These are phyloP conservation scores for Umbelopsis isabellina DNA, from an alignment of 192 early-diverging fungal species.

Conservation along the genomic window DNA sequence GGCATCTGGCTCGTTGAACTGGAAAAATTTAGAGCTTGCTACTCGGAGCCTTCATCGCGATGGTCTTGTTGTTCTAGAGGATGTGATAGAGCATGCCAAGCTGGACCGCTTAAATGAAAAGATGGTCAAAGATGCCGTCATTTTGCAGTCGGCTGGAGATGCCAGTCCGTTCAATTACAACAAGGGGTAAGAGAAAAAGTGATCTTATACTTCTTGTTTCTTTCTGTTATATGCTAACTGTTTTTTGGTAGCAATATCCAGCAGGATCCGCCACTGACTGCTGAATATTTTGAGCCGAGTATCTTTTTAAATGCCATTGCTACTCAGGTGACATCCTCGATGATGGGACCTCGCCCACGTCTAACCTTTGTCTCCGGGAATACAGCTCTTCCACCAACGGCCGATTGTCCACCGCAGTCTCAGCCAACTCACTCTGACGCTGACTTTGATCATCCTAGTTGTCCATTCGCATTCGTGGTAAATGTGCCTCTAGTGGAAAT, in stretches of 20 bases:
- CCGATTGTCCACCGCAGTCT: not conserved
- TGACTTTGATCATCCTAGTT: not conserved
- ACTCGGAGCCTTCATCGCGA: not conserved
- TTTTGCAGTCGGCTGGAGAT: constrained; percentile 1
- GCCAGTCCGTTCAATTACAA: not conserved
- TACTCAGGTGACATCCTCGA: not conserved
- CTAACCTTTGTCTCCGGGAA: not conserved
- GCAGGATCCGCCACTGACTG: not conserved
- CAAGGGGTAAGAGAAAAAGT: not conserved
- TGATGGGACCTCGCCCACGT: not conserved
- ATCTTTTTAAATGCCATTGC: not conserved
- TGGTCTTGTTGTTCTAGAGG: not conserved
- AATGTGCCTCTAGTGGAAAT: not conserved
- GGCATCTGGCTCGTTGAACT: not conserved
- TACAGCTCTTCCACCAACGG: not conserved
- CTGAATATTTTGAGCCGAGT: not conserved
- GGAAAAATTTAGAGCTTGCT: not conserved
- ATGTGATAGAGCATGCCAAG: not conserved
- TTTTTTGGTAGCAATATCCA: not conserved
- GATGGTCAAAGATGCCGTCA: not conserved
- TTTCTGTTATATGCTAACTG: not conserved
- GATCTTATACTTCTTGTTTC: not conserved
- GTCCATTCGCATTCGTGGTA: not conserved
- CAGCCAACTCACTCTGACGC: not conserved
- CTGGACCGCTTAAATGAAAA: not conserved